A percentile compares a stretch with the other conserved stretches of the same genome.
Conservation (phyloP, 768 basidiomycete genomes). For the Porphyrellus cyaneotinctus region DNA sequence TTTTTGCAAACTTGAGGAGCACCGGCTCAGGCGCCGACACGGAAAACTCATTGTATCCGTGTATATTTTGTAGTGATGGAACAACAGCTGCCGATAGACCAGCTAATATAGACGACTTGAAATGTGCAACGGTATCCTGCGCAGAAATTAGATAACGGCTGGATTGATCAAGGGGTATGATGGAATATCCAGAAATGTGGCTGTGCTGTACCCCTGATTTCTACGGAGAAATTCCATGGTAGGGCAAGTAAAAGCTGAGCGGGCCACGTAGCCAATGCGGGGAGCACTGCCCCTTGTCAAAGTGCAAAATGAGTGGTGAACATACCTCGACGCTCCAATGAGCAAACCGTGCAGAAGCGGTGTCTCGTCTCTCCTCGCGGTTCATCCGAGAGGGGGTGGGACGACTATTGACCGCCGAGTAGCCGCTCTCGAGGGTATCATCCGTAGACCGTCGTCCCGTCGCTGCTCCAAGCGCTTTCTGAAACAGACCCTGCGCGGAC, state of each 20-base stretch:
- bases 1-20: slow-evolving; percentile 86
- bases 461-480: slow-evolving; percentile 34
- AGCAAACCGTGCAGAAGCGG: slow-evolving; percentile 66
- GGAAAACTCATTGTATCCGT: slow-evolving; percentile 94
- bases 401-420: slow-evolving; percentile 30
- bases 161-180: background rate
- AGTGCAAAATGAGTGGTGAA: background rate
- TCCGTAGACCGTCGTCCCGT: slow-evolving; percentile 24
- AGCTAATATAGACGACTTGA: slow-evolving; percentile 54
- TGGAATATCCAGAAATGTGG: slow-evolving; percentile 10
- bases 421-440: slow-evolving; percentile 37
- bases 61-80: slow-evolving; percentile 54
- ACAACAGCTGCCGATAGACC: slow-evolving; percentile 67
- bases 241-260: background rate
- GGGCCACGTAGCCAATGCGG: background rate
- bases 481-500: slow-evolving; percentile 51
- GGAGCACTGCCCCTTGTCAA: background rate
- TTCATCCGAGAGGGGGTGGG: slow-evolving; percentile 10
- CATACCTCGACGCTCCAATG: slow-evolving; percentile 62
- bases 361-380: slow-evolving; percentile 39
- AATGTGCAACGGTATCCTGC: slow-evolving; percentile 72
- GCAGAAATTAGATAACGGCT: slow-evolving; percentile 1
- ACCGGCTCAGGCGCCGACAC: slow-evolving; percentile 78
- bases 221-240: too few species aligned
- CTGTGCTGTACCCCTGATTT: slow-evolving; percentile 11